These are phyloP conservation scores for Brassica nigra DNA, from an alignment of 345 rosid species.

Conservation along the genomic window DNA sequence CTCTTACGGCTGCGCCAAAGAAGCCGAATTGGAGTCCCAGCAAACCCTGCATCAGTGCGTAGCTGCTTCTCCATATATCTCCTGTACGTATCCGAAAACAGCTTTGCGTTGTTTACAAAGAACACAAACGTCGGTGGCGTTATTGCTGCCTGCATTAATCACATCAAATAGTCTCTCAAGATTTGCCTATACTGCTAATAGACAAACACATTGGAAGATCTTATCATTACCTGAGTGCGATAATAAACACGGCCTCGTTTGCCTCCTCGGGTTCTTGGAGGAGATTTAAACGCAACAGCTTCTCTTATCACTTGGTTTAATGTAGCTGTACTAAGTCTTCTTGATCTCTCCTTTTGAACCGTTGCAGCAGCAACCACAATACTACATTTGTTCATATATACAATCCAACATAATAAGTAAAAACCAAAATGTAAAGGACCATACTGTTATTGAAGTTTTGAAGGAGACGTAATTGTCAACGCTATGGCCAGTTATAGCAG, in stretches of 20 bases:
- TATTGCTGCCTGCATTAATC: constrained; percentile 78
- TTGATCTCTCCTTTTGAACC: constrained; percentile 89
- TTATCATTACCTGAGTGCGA: constrained; percentile 73
- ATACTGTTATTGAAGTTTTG: background rate
- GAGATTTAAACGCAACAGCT: constrained; percentile 87
- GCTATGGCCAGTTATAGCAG: constrained; percentile 81
- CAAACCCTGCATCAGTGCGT: constrained; percentile 79
- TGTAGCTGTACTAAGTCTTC: constrained; percentile 81
- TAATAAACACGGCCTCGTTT: constrained; percentile 86
- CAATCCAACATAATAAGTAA: constrained; percentile 1
- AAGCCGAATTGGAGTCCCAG: constrained; percentile 85
- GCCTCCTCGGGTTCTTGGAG: constrained; percentile 93
- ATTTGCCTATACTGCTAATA: background rate
- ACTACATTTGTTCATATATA: constrained; percentile 44
- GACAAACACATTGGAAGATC: background rate
- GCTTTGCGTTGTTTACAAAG: constrained; percentile 88
- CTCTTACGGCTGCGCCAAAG: constrained; percentile 94
- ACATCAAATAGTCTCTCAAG: background rate
- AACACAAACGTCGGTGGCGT: constrained; percentile 97
- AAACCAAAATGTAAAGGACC: background rate
- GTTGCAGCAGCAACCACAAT: constrained; percentile 72
- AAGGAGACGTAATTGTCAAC: constrained; percentile 71
- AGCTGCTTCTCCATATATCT: constrained; percentile 96
- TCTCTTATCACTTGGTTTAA: constrained; percentile 85
- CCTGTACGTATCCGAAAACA: constrained; percentile 86